Base-by-base conservation (phyloP, 1,284 basidiomycete species). In the Ganoderma lingzhi region DNA sequence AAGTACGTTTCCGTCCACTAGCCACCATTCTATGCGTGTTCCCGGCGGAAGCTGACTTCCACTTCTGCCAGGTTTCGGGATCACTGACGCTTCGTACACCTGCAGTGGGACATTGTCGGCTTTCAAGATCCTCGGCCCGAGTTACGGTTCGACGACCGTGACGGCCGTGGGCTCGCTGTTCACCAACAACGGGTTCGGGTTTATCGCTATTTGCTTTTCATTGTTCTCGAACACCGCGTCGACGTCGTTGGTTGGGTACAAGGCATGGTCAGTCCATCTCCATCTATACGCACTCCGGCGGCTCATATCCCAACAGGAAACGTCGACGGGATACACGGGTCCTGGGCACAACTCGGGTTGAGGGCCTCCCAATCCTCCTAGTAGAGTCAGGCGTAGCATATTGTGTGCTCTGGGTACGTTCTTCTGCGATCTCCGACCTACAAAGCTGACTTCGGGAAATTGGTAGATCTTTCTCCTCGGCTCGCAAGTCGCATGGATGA, bases 181-280 rank as follows among this genome's bases (percentile, higher is more conserved):
- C 53, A 56, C 53, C 9, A 56, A 56, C 53, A 56, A 17, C 53
- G 53, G 53, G 15, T 56, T 56, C 53, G 53, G 53, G 32, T 56
- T 56, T 30, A 32, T 56, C 17, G 53, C 53, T 15, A 32, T 56
- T 17, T 56, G 30, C 30, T 17, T 56, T 17, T 56, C 53, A 2
- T 17, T 56, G 2, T 17, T 56, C 15, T 56, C 53, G 15, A 56
- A 56, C 6, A 17, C 53, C 30, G 53, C 32, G 10, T 56, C 53
- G 53, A 56, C 53, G 30, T 14, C 6, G 14, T 32, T 56, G 53
- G 53, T 56, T 2, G 53, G 30, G 2, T 56, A 17, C 30, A 56
- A 32, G 17, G 53, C 53, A 17, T 56, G 53, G 53, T 32, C 15
- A 19, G 53, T 35, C 12, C 14, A 30, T 53, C 51, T n/a, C n/a